Percentiles rank a stretch among this genome's conserved stretches.
Conservation (phyloP, 768 basidiomycete genomes). For the Podaxis sp. region DNA sequence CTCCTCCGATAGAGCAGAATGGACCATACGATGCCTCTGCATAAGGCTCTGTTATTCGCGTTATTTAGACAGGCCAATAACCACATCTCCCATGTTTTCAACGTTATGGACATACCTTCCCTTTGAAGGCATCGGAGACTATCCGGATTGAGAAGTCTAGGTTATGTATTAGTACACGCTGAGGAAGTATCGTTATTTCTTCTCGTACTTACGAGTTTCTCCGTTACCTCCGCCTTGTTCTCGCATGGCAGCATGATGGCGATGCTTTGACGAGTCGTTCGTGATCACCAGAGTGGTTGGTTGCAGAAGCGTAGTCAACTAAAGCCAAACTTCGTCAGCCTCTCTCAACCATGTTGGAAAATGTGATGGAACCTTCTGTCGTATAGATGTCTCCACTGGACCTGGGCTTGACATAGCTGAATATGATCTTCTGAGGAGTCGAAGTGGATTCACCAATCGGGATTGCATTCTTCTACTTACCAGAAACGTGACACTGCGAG, state of each 20-base stretch:
- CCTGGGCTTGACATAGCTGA: slow-evolving; percentile 26
- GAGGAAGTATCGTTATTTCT: neutral
- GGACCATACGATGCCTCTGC: slow-evolving; percentile 79
- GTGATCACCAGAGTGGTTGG: slow-evolving; percentile 62
- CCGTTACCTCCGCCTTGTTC: slow-evolving; percentile 60
- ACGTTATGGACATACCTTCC: slow-evolving; percentile 48
- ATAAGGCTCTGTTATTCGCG: slow-evolving; percentile 51
- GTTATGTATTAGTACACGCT: slow-evolving; percentile 10
- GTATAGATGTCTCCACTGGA: slow-evolving; percentile 56
- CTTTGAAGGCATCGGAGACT: slow-evolving; percentile 67
- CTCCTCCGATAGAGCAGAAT: slow-evolving; percentile 68
- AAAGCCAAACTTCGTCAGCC: slow-evolving; percentile 15
- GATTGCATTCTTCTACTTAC: neutral
- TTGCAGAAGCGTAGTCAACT: slow-evolving; percentile 61
- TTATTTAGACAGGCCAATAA: slow-evolving; percentile 11
- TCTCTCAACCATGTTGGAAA: slow-evolving; percentile 9
- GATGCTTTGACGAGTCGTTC: slow-evolving; percentile 84
- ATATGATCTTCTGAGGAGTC: slow-evolving; percentile 5
- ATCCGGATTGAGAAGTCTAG: slow-evolving; percentile 76
- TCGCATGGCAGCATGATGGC: slow-evolving; percentile 81
- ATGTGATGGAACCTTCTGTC: slow-evolving; percentile 42
- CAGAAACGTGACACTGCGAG: neutral
- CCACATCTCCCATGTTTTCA: slow-evolving; percentile 2
- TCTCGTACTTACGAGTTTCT: slow-evolving; percentile 70
- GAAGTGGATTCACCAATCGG: slow-evolving; percentile 12